phyloP scores from a whole-genome alignment of 2,329 filamentous ascomycete species.

The Penicillium sp. region DNA sequence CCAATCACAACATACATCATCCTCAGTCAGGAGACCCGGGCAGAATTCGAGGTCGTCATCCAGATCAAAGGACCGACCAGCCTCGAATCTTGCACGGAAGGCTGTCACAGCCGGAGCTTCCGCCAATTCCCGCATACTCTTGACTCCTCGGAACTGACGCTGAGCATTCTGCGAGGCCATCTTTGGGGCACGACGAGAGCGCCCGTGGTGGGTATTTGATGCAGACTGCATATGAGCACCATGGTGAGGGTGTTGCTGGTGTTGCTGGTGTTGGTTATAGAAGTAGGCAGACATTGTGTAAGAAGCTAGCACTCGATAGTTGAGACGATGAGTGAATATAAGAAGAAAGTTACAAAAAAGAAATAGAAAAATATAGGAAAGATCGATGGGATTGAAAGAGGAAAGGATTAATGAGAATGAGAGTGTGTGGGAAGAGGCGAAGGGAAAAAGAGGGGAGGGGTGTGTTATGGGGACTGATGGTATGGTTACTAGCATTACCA shows the following conservation, averaged over 20 bases:
- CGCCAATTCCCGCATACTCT: constrained; percentile 80
- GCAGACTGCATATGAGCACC: constrained; percentile 48
- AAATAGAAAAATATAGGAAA: constrained; percentile 26
- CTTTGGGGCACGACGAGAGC: constrained; percentile 80
- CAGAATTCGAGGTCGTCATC: constrained; percentile 97
- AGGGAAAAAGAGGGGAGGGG: constrained; percentile 33
- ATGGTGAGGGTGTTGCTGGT: constrained; percentile 43
- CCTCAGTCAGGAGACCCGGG: constrained; percentile 86
- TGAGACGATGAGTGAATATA: constrained; percentile 19
- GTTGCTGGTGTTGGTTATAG: constrained; percentile 47
- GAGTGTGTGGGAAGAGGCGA: constrained; percentile 24
- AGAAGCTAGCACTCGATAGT: constrained; percentile 28
- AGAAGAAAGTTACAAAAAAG: constrained; percentile 26
- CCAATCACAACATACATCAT: constrained; percentile 64
- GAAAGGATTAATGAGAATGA: constrained; percentile 13
- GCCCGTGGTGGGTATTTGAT: constrained; percentile 77
- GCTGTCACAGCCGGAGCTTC: constrained; percentile 73
- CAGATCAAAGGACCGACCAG: constrained; percentile 87
- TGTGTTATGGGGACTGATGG: constrained; percentile 28
- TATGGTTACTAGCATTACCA: constrained; percentile 1
- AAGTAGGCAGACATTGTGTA: constrained; percentile 49
- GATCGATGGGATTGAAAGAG: constrained; percentile 18
- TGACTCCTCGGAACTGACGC: constrained; percentile 81
- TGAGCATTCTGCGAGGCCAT: constrained; percentile 79
- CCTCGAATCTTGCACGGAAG: constrained; percentile 87